Evolutionary conservation across 169 alveolate species (phyloP).

Genomic region (Cyclospora cayetanensis): DNA sequence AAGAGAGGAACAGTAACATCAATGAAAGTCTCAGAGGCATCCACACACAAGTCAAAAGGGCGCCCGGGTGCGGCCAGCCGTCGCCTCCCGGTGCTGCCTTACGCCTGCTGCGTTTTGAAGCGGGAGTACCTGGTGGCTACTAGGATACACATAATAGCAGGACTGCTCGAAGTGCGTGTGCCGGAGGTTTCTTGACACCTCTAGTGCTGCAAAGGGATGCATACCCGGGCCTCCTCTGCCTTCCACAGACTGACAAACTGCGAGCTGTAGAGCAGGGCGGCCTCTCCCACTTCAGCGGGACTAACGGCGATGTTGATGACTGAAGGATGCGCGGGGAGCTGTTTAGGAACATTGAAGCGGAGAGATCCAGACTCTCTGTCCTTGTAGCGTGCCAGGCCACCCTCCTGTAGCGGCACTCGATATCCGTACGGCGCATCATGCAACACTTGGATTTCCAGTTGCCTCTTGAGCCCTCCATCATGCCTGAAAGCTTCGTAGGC

Average conservation of each 20-base stretch:
- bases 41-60: too few relatives aligned
- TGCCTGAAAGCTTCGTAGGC: too few relatives aligned
- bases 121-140: too few relatives aligned
- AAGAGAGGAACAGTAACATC: too few relatives aligned
- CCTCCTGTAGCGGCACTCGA: neutral
- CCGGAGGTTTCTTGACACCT: too few relatives aligned
- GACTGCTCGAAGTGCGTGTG: too few relatives aligned
- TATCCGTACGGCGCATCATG: slow-evolving; percentile 6
- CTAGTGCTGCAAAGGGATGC: too few relatives aligned
- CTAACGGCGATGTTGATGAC: slow-evolving; percentile 29
- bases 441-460: neutral
- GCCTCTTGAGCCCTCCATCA: slow-evolving; percentile 12
- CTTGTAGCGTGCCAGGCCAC: neutral
- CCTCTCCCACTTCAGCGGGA: neutral
- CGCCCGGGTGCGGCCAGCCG: too few relatives aligned
- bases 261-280: slow-evolving; percentile 1
- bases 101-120: too few relatives aligned
- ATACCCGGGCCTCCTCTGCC: slow-evolving; percentile 48
- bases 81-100: too few relatives aligned
- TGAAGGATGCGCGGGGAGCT: neutral
- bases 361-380: neutral
- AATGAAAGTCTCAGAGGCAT: too few relatives aligned
- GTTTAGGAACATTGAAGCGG: neutral
- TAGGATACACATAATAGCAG: too few relatives aligned
- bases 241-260: neutral